Evolutionary conservation across 1,284 basidiomycete genomes (phyloP).

Genomic region (Ceratorhiza oryzae-sativae): DNA sequence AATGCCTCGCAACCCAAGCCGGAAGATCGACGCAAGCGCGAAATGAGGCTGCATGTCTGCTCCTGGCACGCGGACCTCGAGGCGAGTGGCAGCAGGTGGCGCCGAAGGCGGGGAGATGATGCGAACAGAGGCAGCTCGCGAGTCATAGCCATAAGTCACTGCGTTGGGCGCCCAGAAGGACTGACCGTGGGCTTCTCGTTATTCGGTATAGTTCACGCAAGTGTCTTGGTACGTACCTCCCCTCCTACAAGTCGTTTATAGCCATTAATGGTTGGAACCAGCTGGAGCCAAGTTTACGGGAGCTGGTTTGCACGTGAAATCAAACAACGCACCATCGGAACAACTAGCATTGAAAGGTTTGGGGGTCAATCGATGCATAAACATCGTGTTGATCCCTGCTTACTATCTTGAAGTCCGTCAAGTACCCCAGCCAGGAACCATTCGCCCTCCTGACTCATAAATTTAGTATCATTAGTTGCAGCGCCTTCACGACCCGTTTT

Average conservation of each 20-base stretch:
- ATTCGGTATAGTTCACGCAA: neutral
- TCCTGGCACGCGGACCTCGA: constrained; percentile 93
- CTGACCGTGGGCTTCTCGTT: constrained; percentile 42
- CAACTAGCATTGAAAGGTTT: constrained; percentile 53
- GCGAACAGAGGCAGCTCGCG: constrained; percentile 87
- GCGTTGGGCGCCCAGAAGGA: constrained; percentile 94
- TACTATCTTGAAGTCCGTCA: constrained; percentile 87
- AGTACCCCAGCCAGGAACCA: constrained; percentile 92
- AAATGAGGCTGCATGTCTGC: constrained; percentile 94
- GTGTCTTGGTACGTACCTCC: constrained; percentile 56
- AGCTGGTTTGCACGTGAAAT: constrained; percentile 49
- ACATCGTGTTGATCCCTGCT: constrained; percentile 43
- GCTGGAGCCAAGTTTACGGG: constrained; percentile 48
- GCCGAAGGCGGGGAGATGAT: constrained; percentile 91
- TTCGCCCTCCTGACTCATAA: constrained; percentile 85
- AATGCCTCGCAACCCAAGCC: constrained; percentile 86
- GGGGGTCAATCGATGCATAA: neutral
- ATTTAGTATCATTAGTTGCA: constrained; percentile 80
- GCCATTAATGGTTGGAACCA: constrained; percentile 95
- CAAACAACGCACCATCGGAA: constrained; percentile 62
- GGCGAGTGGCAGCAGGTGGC: constrained; percentile 78
- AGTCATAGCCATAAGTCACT: constrained; percentile 94
- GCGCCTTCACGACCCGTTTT: constrained; percentile 71
- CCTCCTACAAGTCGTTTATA: constrained; percentile 97
- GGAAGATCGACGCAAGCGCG: constrained; percentile 85